phyloP scores from a whole-genome alignment of 1,139 yeast species.

The Kodamaea sp. region DNA sequence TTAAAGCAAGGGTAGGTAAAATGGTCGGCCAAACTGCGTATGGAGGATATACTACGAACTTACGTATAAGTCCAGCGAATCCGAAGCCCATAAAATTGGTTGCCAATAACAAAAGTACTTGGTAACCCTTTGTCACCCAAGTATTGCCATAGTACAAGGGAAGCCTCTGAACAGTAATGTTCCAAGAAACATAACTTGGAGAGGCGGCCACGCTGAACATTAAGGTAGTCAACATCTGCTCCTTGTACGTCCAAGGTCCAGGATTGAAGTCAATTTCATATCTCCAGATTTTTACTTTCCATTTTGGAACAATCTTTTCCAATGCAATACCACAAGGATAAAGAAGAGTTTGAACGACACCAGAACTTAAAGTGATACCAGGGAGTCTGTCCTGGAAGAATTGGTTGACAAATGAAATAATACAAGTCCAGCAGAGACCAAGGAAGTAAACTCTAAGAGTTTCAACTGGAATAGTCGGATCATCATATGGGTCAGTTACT shows the following conservation, averaged over 20 bases:
- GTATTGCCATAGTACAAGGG: constrained; percentile 13
- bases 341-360: constrained; percentile 59
- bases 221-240: constrained; percentile 23
- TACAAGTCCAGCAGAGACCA: constrained; percentile 55
- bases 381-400: constrained; percentile 62
- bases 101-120: constrained; percentile 15
- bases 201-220: constrained; percentile 19
- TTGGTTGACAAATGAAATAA: constrained; percentile 59
- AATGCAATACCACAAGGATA: constrained; percentile 54
- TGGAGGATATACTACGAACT: constrained; percentile 18
- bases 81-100: constrained; percentile 25
- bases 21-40: constrained; percentile 20
- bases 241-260: constrained; percentile 26
- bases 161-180: constrained; percentile 20
- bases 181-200: constrained; percentile 15
- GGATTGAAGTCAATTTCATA: constrained; percentile 22
- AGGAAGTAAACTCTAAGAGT: constrained; percentile 58
- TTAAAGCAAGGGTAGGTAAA: constrained; percentile 21
- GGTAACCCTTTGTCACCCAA: constrained; percentile 21
- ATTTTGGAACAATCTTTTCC: constrained; percentile 24
- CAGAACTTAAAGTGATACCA: constrained; percentile 40
- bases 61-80: constrained; percentile 22
- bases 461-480: constrained; percentile 50
- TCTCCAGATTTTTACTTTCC: constrained; percentile 17
- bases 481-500: constrained; percentile 54